phyloP scores from a whole-genome alignment of 208 protist genomes.

The Wallacemonas sp. region DNA sequence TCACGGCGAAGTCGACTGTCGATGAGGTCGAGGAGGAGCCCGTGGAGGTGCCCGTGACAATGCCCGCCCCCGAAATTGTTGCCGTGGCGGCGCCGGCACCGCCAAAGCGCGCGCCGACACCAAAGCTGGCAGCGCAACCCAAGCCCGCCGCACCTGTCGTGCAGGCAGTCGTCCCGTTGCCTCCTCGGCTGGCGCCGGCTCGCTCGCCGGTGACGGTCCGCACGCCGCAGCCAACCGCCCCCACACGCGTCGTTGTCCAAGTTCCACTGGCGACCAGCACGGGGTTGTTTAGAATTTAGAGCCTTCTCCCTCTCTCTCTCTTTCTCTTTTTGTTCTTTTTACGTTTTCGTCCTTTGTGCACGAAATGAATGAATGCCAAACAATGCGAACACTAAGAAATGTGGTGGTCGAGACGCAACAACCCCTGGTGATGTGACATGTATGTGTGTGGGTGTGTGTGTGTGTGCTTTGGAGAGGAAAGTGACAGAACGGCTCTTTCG shows the following conservation, averaged over 20 bases:
- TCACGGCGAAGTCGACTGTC: neutral
- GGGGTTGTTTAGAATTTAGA: slow-evolving; percentile 14
- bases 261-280: neutral
- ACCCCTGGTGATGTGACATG: too few species aligned
- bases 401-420: too few species aligned
- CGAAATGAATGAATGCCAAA: too few species aligned
- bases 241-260: neutral
- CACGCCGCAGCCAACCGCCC: neutral
- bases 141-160: neutral
- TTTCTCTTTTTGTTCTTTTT: neutral
- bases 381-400: too few species aligned
- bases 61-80: neutral
- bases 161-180: neutral
- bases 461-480: too few species aligned
- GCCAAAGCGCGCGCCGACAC: neutral
- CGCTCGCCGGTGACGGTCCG: neutral
- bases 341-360: too few species aligned
- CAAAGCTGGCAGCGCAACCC: neutral
- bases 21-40: slow-evolving; percentile 7
- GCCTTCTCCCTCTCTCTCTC: neutral
- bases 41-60: neutral
- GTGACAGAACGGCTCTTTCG: too few species aligned
- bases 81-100: neutral
- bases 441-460: too few species aligned
- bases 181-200: neutral